phyloP scores from a whole-genome alignment of 78 protist species.

The Dictyostelium firmibasis region DNA sequence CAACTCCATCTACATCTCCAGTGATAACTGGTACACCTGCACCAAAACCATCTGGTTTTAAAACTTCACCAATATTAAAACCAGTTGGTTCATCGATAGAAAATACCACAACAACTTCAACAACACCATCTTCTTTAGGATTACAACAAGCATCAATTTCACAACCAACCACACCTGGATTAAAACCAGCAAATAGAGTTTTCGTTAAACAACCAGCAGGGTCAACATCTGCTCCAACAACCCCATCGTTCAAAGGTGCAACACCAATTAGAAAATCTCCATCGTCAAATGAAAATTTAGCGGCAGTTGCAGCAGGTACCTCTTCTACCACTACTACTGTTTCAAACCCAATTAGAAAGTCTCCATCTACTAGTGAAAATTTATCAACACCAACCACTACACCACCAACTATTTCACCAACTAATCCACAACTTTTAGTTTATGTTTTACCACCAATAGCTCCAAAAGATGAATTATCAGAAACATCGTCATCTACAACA shows the following conservation, averaged over 20 bases:
- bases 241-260: slow-evolving; percentile 1
- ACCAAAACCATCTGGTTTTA: not conserved
- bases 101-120: not conserved
- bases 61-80: slow-evolving; percentile 5
- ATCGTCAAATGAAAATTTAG: not conserved
- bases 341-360: not conserved
- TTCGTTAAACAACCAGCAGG: not conserved
- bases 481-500: not conserved
- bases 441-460: not conserved
- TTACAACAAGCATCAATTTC: not conserved
- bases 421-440: not conserved
- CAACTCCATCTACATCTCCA: not conserved
- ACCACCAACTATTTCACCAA: not conserved
- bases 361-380: not conserved
- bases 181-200: slow-evolving; percentile 3
- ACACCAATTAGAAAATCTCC: slow-evolving; percentile 10
- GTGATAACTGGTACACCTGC: not conserved
- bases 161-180: slow-evolving; percentile 3
- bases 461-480: not conserved
- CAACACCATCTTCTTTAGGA: not conserved
- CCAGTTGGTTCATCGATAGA: not conserved
- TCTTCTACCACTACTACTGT: not conserved
- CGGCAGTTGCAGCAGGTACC: not conserved
- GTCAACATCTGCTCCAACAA: not conserved
- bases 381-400: not conserved